Percentiles rank a stretch among this genome's conserved stretches.
Evolutionary conservation across 345 rosid genomes (phyloP).

Genomic region (Barbarea vulgaris): DNA sequence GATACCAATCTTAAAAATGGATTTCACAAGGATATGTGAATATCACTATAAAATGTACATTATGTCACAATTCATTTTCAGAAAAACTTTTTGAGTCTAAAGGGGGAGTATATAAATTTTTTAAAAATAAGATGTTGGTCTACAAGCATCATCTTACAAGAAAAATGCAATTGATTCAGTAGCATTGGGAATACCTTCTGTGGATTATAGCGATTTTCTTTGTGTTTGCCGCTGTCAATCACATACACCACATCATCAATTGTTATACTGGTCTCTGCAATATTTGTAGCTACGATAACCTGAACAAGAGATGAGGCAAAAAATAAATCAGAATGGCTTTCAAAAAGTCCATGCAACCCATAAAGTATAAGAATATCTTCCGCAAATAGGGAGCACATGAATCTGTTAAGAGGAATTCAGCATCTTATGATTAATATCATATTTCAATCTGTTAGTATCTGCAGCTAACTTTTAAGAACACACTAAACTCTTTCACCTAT

Average conservation of each 20-base stretch:
- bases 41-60: background rate
- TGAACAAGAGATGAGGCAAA: constrained; percentile 40
- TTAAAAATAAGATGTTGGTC: background rate
- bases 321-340: constrained; percentile 10
- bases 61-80: background rate
- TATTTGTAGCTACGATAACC: constrained; percentile 78
- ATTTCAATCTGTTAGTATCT: background rate
- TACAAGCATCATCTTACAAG: constrained; percentile 1
- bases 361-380: background rate
- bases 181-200: constrained; percentile 60
- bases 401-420: background rate
- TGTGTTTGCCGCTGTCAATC: constrained; percentile 92
- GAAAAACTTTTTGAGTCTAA: background rate
- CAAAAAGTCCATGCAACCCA: background rate
- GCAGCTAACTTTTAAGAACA: background rate
- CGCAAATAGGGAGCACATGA: background rate
- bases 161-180: constrained; percentile 20
- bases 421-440: background rate
- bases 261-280: constrained; percentile 82
- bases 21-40: background rate
- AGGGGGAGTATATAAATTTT: background rate
- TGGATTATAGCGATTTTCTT: constrained; percentile 91
- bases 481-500: background rate
- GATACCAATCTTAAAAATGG: background rate
- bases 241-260: constrained; percentile 94